Conservation (phyloP, 2,329 filamentous ascomycete genomes). For the Hysterium pulicare region DNA sequence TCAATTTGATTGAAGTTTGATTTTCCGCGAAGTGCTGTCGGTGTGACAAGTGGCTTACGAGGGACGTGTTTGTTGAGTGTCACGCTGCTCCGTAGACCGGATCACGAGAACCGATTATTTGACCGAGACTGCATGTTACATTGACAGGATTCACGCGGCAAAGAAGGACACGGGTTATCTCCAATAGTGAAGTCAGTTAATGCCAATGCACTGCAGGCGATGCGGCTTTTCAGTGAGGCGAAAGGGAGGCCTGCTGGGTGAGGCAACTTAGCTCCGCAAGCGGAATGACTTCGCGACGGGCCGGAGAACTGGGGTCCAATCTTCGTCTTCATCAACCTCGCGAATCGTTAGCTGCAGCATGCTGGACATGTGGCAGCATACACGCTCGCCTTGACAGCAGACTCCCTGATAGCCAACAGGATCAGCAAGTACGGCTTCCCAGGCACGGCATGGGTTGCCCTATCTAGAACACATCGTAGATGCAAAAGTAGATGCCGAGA, state of each 20-base stretch:
- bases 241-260: slow-evolving; percentile 21
- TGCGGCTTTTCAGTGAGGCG: slow-evolving; percentile 23
- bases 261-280: slow-evolving; percentile 31
- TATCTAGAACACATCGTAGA: slow-evolving; percentile 11
- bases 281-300: slow-evolving; percentile 1
- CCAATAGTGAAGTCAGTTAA: too few relatives aligned
- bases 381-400: slow-evolving; percentile 30
- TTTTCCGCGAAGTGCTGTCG: too few relatives aligned
- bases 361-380: slow-evolving; percentile 40
- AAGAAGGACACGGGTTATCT: too few relatives aligned
- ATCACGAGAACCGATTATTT: background rate
- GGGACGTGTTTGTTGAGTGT: too few relatives aligned
- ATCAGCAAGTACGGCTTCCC: background rate
- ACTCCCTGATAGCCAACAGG: slow-evolving; percentile 33
- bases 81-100: too few relatives aligned
- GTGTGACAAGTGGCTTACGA: too few relatives aligned
- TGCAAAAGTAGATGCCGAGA: background rate
- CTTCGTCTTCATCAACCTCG: slow-evolving; percentile 24
- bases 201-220: too few relatives aligned
- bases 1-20: too few relatives aligned
- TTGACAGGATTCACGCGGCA: background rate
- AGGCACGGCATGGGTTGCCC: slow-evolving; percentile 18
- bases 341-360: slow-evolving; percentile 34
- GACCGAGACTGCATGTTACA: background rate
- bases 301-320: slow-evolving; percentile 22